Conservation (phyloP, 805 yeast genomes). For the Candida andamanensis region DNA sequence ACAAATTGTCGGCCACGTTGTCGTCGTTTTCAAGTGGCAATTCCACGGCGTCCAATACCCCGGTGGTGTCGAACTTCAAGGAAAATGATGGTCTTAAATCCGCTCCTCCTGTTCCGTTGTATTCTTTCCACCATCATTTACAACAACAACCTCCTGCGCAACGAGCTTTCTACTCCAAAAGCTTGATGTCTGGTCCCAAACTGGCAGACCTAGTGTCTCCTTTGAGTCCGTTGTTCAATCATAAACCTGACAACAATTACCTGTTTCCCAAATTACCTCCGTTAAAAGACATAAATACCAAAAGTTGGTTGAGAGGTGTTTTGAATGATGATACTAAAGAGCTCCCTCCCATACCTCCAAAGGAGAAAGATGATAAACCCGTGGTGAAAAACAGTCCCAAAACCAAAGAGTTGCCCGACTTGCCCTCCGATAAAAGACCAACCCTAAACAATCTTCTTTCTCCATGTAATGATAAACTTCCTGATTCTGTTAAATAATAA, state of each 20-base stretch:
- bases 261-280: not conserved
- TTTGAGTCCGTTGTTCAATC: slow-evolving; percentile 36
- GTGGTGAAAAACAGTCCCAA: no score
- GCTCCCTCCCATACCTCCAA: no score
- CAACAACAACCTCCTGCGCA: slow-evolving; percentile 6
- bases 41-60: slow-evolving; percentile 6
- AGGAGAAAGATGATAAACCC: not conserved
- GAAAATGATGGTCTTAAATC: slow-evolving; percentile 13
- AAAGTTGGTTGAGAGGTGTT: slow-evolving; percentile 25
- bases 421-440: slow-evolving; percentile 26
- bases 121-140: slow-evolving; percentile 10
- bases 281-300: slow-evolving; percentile 9
- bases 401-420: no score
- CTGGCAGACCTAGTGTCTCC: slow-evolving; percentile 29
- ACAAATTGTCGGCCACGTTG: slow-evolving; percentile 10
- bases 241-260: slow-evolving; percentile 17
- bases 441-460: slow-evolving; percentile 28
- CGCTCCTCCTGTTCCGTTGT: slow-evolving; percentile 20
- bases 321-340: slow-evolving; percentile 18
- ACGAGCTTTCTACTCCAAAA: slow-evolving; percentile 5
- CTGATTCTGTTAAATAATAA: slow-evolving; percentile 1
- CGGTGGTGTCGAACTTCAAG: slow-evolving; percentile 1
- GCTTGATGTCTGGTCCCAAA: slow-evolving; percentile 11
- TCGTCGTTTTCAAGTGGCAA: slow-evolving; percentile 8
- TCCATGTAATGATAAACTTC: slow-evolving; percentile 15